Evolutionary conservation across 2,329 filamentous ascomycete species (phyloP).

Genomic region (Scopulariopsis brevicaulis): DNA sequence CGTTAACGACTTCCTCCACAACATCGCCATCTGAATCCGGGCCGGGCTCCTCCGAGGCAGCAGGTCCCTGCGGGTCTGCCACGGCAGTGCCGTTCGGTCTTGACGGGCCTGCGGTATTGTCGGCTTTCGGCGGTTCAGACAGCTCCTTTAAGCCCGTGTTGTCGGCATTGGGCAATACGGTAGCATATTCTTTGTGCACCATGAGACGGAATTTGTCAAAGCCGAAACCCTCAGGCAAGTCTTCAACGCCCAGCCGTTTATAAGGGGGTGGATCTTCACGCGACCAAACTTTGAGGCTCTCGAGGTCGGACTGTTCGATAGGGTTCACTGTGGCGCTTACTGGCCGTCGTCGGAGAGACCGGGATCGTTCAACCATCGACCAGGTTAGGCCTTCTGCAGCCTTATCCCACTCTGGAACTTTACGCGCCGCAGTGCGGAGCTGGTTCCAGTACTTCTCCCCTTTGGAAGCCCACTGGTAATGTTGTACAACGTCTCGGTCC

Average conservation of each 20-base stretch:
- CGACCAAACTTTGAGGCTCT: neutral
- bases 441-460: slow-evolving; percentile 8
- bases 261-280: neutral
- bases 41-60: neutral
- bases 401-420: neutral
- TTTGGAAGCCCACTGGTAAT: slow-evolving; percentile 7
- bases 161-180: neutral
- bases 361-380: neutral
- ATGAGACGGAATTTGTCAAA: slow-evolving; percentile 7
- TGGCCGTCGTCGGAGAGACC: neutral
- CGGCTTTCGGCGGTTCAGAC: neutral
- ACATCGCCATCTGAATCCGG: neutral
- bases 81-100: neutral
- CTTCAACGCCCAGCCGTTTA: neutral
- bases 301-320: neutral
- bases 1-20: neutral
- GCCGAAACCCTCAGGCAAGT: slow-evolving; percentile 1
- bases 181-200: slow-evolving; percentile 1
- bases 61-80: neutral
- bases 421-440: slow-evolving; percentile 3
- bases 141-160: neutral
- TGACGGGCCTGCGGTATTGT: neutral
- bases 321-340: neutral
- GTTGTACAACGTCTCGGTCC: slow-evolving; percentile 5
- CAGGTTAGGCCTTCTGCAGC: neutral